A percentile compares a stretch with the other conserved stretches of the same genome.
phyloP scores from a whole-genome alignment of 345 rosid genomes.

The Arabidopsis suecica region DNA sequence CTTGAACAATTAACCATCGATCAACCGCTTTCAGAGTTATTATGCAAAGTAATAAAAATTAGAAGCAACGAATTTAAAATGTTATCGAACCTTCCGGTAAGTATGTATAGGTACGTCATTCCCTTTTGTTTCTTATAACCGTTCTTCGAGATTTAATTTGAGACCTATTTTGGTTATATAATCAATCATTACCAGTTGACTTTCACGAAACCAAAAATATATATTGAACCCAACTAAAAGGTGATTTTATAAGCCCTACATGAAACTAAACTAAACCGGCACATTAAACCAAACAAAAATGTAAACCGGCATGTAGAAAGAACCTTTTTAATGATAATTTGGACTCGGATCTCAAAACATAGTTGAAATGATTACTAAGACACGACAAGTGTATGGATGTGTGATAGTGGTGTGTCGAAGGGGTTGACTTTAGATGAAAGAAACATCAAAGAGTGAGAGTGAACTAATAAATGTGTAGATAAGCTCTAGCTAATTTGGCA shows the following conservation, averaged over 20 bases:
- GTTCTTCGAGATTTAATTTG: not conserved
- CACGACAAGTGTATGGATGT: conserved; percentile 36
- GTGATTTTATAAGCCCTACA: not conserved
- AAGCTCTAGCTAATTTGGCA: conserved; percentile 15
- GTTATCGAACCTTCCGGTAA: not conserved
- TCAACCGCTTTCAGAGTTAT: not conserved
- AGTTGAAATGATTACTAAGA: conserved; percentile 6
- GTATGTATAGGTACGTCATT: not conserved
- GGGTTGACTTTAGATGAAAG: conserved; percentile 34
- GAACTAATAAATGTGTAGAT: conserved; percentile 41
- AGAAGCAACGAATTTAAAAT: not conserved
- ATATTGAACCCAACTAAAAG: not conserved
- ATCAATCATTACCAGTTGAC: not conserved
- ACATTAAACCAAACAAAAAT: too few relatives aligned
- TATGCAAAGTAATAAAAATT: not conserved
- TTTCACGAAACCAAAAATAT: not conserved
- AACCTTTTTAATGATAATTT: not conserved
- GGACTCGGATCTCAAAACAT: not conserved
- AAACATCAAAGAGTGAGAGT: conserved; percentile 10
- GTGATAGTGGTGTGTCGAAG: conserved; percentile 28
- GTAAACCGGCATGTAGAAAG: too few relatives aligned
- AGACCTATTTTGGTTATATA: not conserved
- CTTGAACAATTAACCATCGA: not conserved
- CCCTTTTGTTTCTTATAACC: not conserved
- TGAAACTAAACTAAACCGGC: not conserved